These are phyloP conservation scores for Urtica urens DNA, from an alignment of 306 rosid species.

Conservation along the genomic window DNA sequence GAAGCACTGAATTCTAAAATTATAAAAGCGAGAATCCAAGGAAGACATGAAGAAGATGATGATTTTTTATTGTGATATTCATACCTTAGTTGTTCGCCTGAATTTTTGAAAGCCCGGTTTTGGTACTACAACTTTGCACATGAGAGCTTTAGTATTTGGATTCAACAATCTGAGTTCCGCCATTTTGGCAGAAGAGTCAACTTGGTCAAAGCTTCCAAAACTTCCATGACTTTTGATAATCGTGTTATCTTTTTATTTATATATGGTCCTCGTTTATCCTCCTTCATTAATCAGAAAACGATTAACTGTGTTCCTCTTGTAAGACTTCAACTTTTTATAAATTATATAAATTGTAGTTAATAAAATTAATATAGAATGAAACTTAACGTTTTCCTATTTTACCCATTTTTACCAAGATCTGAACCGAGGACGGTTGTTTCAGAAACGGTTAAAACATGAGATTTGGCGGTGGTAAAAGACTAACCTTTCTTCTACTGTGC, in stretches of 20 bases:
- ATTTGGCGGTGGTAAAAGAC: no score
- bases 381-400: no score
- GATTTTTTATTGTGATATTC: background rate
- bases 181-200: constrained; percentile 2
- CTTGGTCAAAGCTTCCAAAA: background rate
- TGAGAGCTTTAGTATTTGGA: no score
- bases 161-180: constrained; percentile 5
- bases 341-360: no score
- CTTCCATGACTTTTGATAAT: background rate
- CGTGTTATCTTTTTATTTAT: background rate
- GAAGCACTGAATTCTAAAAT: constrained; percentile 25
- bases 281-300: background rate
- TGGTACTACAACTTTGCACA: no score
- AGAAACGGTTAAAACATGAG: no score
- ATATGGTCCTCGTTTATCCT: background rate
- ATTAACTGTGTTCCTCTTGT: background rate
- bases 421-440: no score
- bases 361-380: no score
- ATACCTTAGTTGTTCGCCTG: background rate
- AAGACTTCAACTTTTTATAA: no score
- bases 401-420: no score
- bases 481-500: no score
- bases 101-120: background rate
- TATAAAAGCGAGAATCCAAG: no score
- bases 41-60: background rate